Evolutionary conservation across 1,139 yeast species (phyloP), one percentile per base, ranked within the genome.

Genomic region (Hemisphaericaspora subhashii): DNA sequence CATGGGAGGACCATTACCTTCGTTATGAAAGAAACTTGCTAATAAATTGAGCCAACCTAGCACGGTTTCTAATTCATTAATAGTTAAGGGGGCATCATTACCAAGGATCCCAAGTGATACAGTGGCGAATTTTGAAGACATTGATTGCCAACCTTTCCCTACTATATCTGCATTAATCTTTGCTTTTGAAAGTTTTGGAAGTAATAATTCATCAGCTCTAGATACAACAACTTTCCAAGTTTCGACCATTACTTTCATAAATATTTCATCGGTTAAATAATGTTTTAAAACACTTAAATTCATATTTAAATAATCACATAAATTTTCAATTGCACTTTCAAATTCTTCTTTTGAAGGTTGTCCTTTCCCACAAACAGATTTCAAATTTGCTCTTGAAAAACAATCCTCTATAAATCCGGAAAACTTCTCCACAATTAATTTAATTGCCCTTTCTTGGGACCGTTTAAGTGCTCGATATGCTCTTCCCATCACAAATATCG

Each of bases 1-100:
- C 30, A 86, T 54, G 0, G 89, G 77, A 0, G 94, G 94, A 0
- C 96, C 96, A 36, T 83, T 84, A 1, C 96, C 96, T 41, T 77
- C 82, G 53, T 86, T 83, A 55, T 87, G 81, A 62, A 88, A 87
- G 55, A 86, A 87, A 44, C 81, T 88, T 44, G 83, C 78, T 26
- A 86, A 62, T 9, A 83, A 71, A 39, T 79, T 71, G 16, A 86
- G 59, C 96, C 96, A 88, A 1, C 78, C 71, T 47, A 84, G 81
- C 1, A 86, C 79, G 1, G 84, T 77, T 41, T 83, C 89, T 31
- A 85, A 66, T 55, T 88, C 95, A 31, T 64, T 66, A 26, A 66
- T 64, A 0, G 85, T 73, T 39, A 86, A 61, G 16, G 79, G 79
- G 33, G 75, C 72, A 2, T 81, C 83, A 10, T 37, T 24, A 1